Conservation (phyloP, 208 protist genomes). For the Angomonas ambiguus region DNA sequence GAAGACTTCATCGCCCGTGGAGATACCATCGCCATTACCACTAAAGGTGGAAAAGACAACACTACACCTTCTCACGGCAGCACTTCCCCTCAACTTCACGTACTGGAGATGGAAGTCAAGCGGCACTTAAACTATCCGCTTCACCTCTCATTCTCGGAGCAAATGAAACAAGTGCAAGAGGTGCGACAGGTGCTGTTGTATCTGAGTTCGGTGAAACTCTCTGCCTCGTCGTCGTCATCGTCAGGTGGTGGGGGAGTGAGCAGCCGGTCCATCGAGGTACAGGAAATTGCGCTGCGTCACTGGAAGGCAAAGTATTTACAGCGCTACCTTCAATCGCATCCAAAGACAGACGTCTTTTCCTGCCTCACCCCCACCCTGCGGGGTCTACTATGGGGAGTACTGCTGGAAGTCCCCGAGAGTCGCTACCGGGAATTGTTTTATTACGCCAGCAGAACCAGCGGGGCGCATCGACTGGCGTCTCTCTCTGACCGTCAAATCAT, state of each 20-base stretch:
- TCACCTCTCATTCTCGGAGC: neutral
- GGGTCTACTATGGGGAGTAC: conserved; percentile 81
- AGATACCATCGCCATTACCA: too few species aligned
- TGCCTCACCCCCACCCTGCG: conserved; percentile 77
- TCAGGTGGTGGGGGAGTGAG: neutral
- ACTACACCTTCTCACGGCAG: too few species aligned
- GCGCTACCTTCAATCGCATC: conserved; percentile 21
- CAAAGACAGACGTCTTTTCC: neutral
- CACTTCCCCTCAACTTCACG: neutral
- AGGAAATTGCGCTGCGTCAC: neutral
- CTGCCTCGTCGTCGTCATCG: too few species aligned
- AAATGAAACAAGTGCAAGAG: neutral
- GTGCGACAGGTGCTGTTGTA: neutral
- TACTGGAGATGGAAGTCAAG: neutral
- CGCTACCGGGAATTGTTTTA: conserved; percentile 22
- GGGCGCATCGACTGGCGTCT: neutral
- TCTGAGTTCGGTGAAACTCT: too few species aligned
- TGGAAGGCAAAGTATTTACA: too few species aligned
- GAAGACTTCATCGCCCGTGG: neutral
- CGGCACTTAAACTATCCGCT: neutral
- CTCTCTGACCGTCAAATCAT: conserved; percentile 84
- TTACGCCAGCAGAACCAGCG: neutral
- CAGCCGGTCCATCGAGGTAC: neutral
- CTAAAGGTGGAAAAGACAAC: too few species aligned
- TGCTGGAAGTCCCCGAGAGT: conserved; percentile 68